Evolutionary conservation across 352 stramenopile genomes (phyloP), one percentile per base, ranked within the genome.

Genomic region (Paralagenidium karlingii): DNA sequence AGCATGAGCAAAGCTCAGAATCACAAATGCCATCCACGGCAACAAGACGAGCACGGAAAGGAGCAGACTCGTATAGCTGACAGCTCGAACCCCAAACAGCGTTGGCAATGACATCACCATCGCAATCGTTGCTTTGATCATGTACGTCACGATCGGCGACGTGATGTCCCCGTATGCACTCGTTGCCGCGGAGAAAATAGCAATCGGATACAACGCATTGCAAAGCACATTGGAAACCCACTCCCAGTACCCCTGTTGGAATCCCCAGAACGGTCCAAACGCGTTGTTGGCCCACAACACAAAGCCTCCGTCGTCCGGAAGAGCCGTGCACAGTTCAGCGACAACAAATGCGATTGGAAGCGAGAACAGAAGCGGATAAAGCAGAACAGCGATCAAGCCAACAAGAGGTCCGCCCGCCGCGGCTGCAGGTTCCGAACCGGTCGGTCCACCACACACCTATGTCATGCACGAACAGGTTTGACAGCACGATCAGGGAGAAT

Each of bases 311-410:
- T 74, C 57, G n/a, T 96, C 81, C 1, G 81, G 83, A 54, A 95
- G 95, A 7, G 83, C 63, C 0, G 77, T 76, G 15, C 78, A 87
- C 11, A 97, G 60, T 57, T 97, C 85, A 10, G 87, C 82, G 5
- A 92, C 94, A 18, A 97, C 83, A 31, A 91, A 65, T 3, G 81
- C 81, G 52, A 95, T 88, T 7, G 85, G 85, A 15, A 96, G 43
- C 2, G 61, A 76, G 65, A 88, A 95, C 8, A 96, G 39, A 1
- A 96, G 55, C 3, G 83, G 77, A 32, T 96, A 73, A 9, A 96
- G 13, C 6, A 84, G 9, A 42, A 94, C 80, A 7, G 78, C 79
- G 0, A 94, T 36, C 13, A 97, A 55, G 8, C 84, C 67, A 43
- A 85, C 42, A 19, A 88, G 68, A 8, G 58, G 58, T 0, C 74